A percentile compares a stretch with the other conserved stretches of the same genome.
These are phyloP conservation scores for Moniliella sp. DNA, from an alignment of 1,284 basidiomycete genomes.

Conservation along the genomic window DNA sequence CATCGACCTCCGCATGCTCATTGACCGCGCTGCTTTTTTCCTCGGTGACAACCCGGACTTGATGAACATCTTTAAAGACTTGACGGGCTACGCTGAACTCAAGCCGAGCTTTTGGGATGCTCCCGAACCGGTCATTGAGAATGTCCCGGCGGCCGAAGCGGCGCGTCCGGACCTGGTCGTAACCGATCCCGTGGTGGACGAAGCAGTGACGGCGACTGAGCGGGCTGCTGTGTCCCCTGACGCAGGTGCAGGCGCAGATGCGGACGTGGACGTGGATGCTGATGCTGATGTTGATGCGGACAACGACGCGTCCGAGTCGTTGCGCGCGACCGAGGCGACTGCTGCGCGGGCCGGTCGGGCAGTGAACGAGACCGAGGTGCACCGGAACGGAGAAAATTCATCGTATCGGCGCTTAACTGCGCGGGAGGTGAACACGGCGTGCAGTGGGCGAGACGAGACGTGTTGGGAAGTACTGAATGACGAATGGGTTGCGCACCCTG, in stretches of 20 bases:
- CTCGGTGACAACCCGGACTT: constrained; percentile 57
- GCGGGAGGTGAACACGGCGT: constrained; percentile 64
- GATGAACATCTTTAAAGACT: constrained; percentile 61
- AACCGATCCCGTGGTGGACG: constrained; percentile 43
- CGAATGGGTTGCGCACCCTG: constrained; percentile 63
- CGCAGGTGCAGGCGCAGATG: too few relatives aligned
- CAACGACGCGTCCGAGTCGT: constrained; percentile 38
- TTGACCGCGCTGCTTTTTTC: constrained; percentile 67
- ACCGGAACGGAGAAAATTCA: too few relatives aligned
- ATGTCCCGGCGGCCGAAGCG: constrained; percentile 33
- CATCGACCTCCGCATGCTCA: constrained; percentile 65
- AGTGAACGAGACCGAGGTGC: too few relatives aligned
- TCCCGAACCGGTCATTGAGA: constrained; percentile 36
- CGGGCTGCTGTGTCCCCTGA: constrained; percentile 39
- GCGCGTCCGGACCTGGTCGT: constrained; percentile 30
- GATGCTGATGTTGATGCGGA: too few relatives aligned
- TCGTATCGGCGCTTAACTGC: constrained; percentile 76
- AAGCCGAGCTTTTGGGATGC: constrained; percentile 42
- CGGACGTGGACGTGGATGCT: too few relatives aligned
- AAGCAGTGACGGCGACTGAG: constrained; percentile 49
- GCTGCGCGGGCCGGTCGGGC: too few relatives aligned
- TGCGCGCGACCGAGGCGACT: too few relatives aligned
- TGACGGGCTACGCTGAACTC: constrained; percentile 54
- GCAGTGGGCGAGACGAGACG: constrained; percentile 79
- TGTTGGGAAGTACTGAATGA: constrained; percentile 74